Conservation (phyloP, 306 rosid species). For the Argentina anserina region DNA sequence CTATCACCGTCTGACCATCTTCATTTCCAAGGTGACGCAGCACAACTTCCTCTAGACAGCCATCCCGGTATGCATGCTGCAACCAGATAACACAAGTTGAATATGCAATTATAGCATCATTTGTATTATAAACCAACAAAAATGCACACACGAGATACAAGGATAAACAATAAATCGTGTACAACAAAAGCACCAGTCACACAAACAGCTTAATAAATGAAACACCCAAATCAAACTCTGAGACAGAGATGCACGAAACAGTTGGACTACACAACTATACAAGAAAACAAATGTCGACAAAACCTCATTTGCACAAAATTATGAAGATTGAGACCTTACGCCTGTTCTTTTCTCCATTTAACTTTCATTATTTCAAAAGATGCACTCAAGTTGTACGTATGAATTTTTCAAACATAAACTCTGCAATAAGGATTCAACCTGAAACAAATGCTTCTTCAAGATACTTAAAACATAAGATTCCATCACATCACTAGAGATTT, state of each 20-base stretch:
- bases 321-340: background rate
- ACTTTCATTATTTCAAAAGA: background rate
- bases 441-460: background rate
- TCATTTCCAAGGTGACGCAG: constrained; percentile 87
- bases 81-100: constrained; percentile 27
- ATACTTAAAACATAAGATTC: background rate
- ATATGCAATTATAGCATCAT: constrained; percentile 5
- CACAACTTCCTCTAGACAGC: constrained; percentile 71
- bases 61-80: constrained; percentile 92
- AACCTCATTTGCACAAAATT: background rate
- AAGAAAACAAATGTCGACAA: background rate
- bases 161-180: background rate
- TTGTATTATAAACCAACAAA: background rate
- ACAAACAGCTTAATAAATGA: background rate
- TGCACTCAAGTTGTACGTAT: background rate
- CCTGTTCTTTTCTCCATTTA: background rate
- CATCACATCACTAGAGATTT: background rate
- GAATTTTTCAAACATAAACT: background rate
- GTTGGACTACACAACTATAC: background rate
- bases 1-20: constrained; percentile 79
- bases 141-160: background rate
- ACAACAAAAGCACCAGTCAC: background rate
- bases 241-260: background rate
- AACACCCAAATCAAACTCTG: background rate
- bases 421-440: background rate